Base-by-base conservation (phyloP, 768 basidiomycete species). In the Mycena belliarum region DNA sequence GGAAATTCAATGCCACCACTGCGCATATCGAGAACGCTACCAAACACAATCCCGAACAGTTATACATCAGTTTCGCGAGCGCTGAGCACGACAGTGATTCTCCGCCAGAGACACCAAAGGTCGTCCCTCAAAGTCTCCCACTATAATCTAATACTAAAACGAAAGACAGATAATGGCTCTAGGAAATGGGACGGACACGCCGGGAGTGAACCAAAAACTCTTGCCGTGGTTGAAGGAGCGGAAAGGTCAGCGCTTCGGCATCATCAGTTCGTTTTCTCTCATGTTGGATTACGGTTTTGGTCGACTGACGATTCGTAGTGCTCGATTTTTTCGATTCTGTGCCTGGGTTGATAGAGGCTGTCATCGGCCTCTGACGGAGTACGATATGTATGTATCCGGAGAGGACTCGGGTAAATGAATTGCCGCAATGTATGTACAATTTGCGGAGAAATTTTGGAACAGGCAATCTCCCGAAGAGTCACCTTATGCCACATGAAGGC, bases 11-110 rank as follows among this genome's bases (percentile, higher is more conserved):
- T 33, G 73, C 69, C 7, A 73, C 74, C 7, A 70, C 68, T 0
- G 74, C 76, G 1, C 79, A 82, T 60, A 50, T 82, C 29, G 65
- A 69, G 23, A 74, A 78, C 52, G 80, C 80, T 0, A 76, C 74
- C 8, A 67, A 28, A n/a, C 52, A 59, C 2, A 68, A 75, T 37
- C 60, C 71, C 0, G 76, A 80, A 57, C 77, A 79, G 61, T 64
- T 82, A 9, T 82, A 75, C 56, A 79, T 80, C 62, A 76, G 69
- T 51, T 82, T 82, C 67, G 75, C 79, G 21, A 80, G 78, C 61
- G 74, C 79, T 5, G 74, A 75, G 8, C 73, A 73, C 49, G 68
- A 75, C 45, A 58, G 61, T 15, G 76, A 75, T 40, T 62, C 61
- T 3, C 72, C 75, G 12, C 61, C 69, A 0, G 73, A 76, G 62